Evolutionary conservation across 495 filamentous ascomycete genomes (phyloP).

Genomic region (Lepraria neglecta): DNA sequence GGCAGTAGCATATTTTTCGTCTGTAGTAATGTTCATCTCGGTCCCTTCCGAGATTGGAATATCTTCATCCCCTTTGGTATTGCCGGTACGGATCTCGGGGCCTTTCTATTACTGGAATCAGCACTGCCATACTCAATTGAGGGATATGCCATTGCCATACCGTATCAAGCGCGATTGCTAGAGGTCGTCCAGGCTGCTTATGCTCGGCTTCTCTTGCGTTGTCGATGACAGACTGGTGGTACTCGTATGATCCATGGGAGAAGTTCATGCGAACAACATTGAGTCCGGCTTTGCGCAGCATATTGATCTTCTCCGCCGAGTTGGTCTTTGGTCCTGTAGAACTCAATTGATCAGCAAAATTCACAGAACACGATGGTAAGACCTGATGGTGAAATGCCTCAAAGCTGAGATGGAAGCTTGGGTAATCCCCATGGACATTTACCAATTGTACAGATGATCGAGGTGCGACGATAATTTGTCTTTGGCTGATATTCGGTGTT

Average conservation of each 20-base stretch:
- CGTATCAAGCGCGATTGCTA: conserved; percentile 96
- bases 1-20: conserved; percentile 82
- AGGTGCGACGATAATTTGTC: conserved; percentile 88
- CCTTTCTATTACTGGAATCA: conserved; percentile 57
- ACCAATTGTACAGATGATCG: conserved; percentile 99
- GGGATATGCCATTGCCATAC: conserved; percentile 35
- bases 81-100: conserved; percentile 95
- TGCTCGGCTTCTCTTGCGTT: conserved; percentile 81
- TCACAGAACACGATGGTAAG: not conserved
- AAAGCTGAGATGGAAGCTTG: not conserved
- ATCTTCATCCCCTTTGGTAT: conserved; percentile 77
- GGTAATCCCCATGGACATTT: conserved; percentile 23
- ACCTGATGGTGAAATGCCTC: not conserved
- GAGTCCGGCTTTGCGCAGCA: conserved; percentile 79
- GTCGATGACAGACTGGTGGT: conserved; percentile 95
- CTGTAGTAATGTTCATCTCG: conserved; percentile 91
- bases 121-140: not conserved
- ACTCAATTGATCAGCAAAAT: conserved; percentile 3
- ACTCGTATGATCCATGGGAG: conserved; percentile 94
- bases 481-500: conserved; percentile 72
- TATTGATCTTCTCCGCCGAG: conserved; percentile 91
- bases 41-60: conserved; percentile 76
- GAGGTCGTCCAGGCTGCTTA: conserved; percentile 65
- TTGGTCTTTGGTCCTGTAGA: conserved; percentile 86
- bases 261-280: conserved; percentile 99